Evolutionary conservation across 1,284 basidiomycete species (phyloP).

Genomic region (Golubevia sp.): DNA sequence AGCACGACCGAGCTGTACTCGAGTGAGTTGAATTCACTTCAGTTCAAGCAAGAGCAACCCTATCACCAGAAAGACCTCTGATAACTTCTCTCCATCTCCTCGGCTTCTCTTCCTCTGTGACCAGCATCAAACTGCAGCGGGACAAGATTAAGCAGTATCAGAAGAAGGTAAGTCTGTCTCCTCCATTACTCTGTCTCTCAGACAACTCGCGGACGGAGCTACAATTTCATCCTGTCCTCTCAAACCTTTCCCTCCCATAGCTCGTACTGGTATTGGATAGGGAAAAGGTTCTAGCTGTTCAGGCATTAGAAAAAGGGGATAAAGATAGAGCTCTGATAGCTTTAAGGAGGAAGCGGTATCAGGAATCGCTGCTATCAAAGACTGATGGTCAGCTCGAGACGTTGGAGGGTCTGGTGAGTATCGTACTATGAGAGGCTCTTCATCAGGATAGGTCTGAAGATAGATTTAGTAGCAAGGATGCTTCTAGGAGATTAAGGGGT

Average conservation of each 20-base stretch:
- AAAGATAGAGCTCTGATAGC: slow-evolving; percentile 40
- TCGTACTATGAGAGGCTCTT: too few relatives aligned
- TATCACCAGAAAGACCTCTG: too few relatives aligned
- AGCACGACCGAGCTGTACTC: slow-evolving; percentile 51
- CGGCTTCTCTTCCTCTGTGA: not conserved
- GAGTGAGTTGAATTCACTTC: slow-evolving; percentile 44
- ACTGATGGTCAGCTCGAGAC: slow-evolving; percentile 52
- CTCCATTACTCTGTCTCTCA: not conserved
- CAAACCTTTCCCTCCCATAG: slow-evolving; percentile 19
- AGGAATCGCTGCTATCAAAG: slow-evolving; percentile 47
- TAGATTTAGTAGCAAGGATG: too few relatives aligned
- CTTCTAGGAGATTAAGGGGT: not conserved
- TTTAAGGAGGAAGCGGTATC: slow-evolving; percentile 42
- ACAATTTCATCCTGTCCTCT: slow-evolving; percentile 1
- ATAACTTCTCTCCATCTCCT: not conserved
- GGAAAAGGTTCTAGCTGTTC: slow-evolving; percentile 38
- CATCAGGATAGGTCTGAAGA: too few relatives aligned
- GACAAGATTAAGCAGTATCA: slow-evolving; percentile 54
- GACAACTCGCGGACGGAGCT: too few relatives aligned
- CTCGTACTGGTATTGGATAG: slow-evolving; percentile 42
- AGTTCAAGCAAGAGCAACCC: too few relatives aligned
- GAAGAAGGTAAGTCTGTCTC: slow-evolving; percentile 29
- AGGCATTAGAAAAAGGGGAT: slow-evolving; percentile 37
- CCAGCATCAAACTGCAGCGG: slow-evolving; percentile 50
- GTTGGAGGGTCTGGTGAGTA: slow-evolving; percentile 43